These are phyloP conservation scores for Sicyos baderoa DNA, from an alignment of 306 rosid genomes.

Conservation along the genomic window DNA sequence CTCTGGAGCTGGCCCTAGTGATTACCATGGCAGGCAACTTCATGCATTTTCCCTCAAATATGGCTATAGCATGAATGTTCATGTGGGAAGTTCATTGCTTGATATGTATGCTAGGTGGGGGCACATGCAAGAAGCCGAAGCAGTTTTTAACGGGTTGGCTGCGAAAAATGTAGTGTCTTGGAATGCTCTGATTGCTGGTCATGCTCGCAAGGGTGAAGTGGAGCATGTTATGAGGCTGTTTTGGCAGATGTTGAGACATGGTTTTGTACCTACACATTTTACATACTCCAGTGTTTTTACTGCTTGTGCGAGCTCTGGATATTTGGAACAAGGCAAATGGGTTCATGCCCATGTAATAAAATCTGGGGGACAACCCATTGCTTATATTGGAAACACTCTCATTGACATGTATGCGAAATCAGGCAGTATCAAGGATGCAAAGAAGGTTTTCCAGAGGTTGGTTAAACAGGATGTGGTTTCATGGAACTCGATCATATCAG, in stretches of 20 bases:
- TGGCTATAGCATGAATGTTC: constrained; percentile 22
- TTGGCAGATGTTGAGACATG: constrained; percentile 7
- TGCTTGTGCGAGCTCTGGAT: constrained; percentile 28
- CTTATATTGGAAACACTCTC: constrained; percentile 25
- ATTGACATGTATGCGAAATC: constrained; percentile 28
- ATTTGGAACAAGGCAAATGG: constrained; percentile 28
- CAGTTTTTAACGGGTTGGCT: constrained; percentile 12
- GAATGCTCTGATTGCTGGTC: constrained; percentile 29
- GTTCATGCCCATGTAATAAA: constrained; percentile 26
- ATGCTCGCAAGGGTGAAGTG: constrained; percentile 23
- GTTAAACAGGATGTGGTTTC: constrained; percentile 24
- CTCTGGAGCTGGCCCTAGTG: constrained; percentile 19
- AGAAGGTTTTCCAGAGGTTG: constrained; percentile 20
- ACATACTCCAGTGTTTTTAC: constrained; percentile 25
- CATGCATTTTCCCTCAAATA: constrained; percentile 23
- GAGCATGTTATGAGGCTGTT: constrained; percentile 16
- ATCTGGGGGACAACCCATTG: constrained; percentile 21
- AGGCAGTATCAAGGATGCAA: constrained; percentile 24
- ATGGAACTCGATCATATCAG: constrained; percentile 23
- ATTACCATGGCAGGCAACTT: constrained; percentile 18
- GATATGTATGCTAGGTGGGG: constrained; percentile 29
- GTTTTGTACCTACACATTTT: constrained; percentile 22
- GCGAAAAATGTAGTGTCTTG: constrained; percentile 25
- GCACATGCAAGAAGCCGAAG: constrained; percentile 16
- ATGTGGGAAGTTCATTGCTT: constrained; percentile 25